Evolutionary conservation across 139 green algal species (phyloP), one percentile per base, ranked within the genome.

Genomic region (Coelastrella sp.): DNA sequence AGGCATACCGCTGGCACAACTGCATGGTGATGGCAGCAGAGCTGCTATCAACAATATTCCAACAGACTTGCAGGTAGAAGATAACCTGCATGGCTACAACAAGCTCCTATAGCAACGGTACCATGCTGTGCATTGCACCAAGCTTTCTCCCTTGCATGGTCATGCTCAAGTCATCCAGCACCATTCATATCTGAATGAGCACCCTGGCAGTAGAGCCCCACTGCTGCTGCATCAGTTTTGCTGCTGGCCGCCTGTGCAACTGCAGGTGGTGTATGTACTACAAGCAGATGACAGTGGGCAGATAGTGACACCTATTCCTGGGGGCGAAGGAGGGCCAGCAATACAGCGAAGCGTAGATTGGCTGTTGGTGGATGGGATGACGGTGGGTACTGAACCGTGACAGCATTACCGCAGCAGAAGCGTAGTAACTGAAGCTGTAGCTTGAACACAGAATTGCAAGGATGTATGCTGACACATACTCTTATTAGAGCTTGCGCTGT

Each of bases 311-410:
- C 66, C 77, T 35, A 43, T 88, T n/a, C 93, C 93, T 2, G 74
- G 87, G 9, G 5, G 53, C 23, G 21, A 77, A 21, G 25, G 25
- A 9, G 57, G 30, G 30, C 48, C 34, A 23, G 32, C 11, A 19
- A 34, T 82, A 53, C 53, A 53, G 15, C n/a, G 89, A 64, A 77
- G 86, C 68, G 72, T 88, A 37, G 88, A 96, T 15, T 98, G 93
- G 92, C 21, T 98, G 50, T 88, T 98, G 32, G 48, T 98, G 51
- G 95, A 98, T 79, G 90, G 94, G 34, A 72, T 94, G 82, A 87
- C 89, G 87, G 89, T 91, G 66, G 45, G 87, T 38, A 59, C 23
- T 48, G 48, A 23, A 34, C 21, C 5, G 67, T 23, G 43, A 19
- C 63, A 71, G n/a, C 7, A 8, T 9, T 37, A 57, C 13, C 67